Percentiles rank a stretch among this genome's conserved stretches.
Evolutionary conservation across 208 protist genomes (phyloP).

Genomic region (Crithidia sp.): DNA sequence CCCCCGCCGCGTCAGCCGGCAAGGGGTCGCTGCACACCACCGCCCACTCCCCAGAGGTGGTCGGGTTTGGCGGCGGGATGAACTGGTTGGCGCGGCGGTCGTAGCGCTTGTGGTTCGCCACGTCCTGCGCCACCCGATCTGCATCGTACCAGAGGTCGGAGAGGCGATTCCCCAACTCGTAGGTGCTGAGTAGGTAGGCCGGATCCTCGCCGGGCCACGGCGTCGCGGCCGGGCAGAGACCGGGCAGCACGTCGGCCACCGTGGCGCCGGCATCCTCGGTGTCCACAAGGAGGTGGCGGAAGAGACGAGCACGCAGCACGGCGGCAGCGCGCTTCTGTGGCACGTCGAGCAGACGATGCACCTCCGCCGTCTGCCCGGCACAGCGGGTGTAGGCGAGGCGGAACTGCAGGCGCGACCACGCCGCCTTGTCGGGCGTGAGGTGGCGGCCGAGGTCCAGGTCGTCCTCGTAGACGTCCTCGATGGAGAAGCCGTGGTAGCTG

Average conservation of each 20-base stretch:
- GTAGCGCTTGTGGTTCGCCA: constrained; percentile 16
- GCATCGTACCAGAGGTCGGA: constrained; percentile 56
- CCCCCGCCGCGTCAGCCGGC: background rate
- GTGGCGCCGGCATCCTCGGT: constrained; percentile 22
- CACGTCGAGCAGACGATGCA: constrained; percentile 31
- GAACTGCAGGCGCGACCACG: constrained; percentile 76
- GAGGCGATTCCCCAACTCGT: constrained; percentile 51
- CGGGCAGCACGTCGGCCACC: constrained; percentile 6
- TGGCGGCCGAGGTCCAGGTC: constrained; percentile 78
- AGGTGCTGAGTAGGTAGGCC: constrained; percentile 31
- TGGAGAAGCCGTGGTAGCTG: constrained; percentile 70
- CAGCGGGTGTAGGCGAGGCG: constrained; percentile 32
- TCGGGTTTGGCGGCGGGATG: constrained; percentile 25
- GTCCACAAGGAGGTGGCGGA: constrained; percentile 21
- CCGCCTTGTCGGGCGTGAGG: constrained; percentile 53
- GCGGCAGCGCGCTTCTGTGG: constrained; percentile 23
- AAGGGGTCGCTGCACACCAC: constrained; percentile 25
- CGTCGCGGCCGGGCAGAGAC: constrained; percentile 5
- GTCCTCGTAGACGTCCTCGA: constrained; percentile 85
- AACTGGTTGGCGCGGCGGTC: constrained; percentile 23
- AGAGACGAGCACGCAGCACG: constrained; percentile 31
- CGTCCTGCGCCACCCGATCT: constrained; percentile 18
- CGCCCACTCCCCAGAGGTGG: constrained; percentile 17
- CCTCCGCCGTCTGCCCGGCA: background rate
- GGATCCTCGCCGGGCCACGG: constrained; percentile 9